Conservation (phyloP, 768 basidiomycete species). For the Pleurotus ostreatus region DNA sequence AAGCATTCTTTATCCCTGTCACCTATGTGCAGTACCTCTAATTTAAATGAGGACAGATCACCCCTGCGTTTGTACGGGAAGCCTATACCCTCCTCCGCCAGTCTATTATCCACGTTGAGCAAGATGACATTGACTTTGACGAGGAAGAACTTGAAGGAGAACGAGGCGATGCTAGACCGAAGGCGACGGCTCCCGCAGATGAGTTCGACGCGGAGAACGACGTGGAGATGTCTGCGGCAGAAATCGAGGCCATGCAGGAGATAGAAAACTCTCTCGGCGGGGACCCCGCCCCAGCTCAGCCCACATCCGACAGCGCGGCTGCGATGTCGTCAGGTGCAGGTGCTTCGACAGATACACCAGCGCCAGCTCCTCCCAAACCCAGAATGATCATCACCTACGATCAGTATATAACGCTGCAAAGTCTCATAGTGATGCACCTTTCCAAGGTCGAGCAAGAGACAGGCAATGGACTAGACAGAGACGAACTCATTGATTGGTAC, state of each 20-base stretch:
- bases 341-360: constrained; percentile 16
- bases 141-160: constrained; percentile 75
- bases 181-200: constrained; percentile 29
- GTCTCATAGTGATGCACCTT: constrained; percentile 81
- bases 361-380: constrained; percentile 44
- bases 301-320: constrained; percentile 24
- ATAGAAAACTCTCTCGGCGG: constrained; percentile 43
- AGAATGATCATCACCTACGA: constrained; percentile 96
- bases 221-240: constrained; percentile 61
- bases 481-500: constrained; percentile 96
- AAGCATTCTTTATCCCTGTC: constrained; percentile 14
- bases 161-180: constrained; percentile 32
- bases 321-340: constrained; percentile 30
- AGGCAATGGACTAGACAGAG: constrained; percentile 75
- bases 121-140: constrained; percentile 97
- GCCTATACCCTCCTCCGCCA: constrained; percentile 91
- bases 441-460: constrained; percentile 71
- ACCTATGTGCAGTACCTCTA: no score
- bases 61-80: constrained; percentile 90
- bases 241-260: constrained; percentile 49
- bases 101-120: constrained; percentile 99
- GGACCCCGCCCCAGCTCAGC: constrained; percentile 21
- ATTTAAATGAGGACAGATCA: constrained; percentile 53
- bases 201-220: constrained; percentile 50
- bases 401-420: constrained; percentile 88